Conservation (phyloP, 2,329 filamentous ascomycete species). For the Ustilaginoidea virens region DNA sequence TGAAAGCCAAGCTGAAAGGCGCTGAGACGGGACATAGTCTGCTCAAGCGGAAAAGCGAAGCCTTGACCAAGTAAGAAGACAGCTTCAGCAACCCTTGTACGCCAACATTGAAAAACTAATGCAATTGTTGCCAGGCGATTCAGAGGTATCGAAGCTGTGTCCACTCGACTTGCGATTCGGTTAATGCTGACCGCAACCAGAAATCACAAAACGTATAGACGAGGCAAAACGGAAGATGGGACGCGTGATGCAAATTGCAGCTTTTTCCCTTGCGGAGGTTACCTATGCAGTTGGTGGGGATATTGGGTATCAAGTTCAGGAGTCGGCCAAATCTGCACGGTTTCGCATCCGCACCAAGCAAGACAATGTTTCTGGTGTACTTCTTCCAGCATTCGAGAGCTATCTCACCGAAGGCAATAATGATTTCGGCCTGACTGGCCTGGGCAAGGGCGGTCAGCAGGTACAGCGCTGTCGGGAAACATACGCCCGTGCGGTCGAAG, state of each 20-base stretch:
- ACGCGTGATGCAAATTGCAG: slow-evolving; percentile 95
- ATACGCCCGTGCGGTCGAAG: slow-evolving; percentile 90
- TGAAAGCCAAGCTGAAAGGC: slow-evolving; percentile 97
- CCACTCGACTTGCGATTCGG: slow-evolving; percentile 3
- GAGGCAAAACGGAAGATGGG: slow-evolving; percentile 99
- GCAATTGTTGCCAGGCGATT: slow-evolving; percentile 3
- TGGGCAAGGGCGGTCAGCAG: slow-evolving; percentile 95
- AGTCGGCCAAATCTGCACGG: slow-evolving; percentile 81
- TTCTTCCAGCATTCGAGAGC: slow-evolving; percentile 86
- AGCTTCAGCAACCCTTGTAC: too few species aligned
- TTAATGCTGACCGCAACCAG: slow-evolving; percentile 25
- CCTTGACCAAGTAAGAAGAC: slow-evolving; percentile 70
- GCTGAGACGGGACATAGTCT: slow-evolving; percentile 84
- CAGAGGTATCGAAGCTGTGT: slow-evolving; percentile 3
- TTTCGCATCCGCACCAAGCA: slow-evolving; percentile 92
- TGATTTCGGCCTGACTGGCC: slow-evolving; percentile 87
- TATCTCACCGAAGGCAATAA: slow-evolving; percentile 79
- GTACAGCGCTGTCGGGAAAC: slow-evolving; percentile 91
- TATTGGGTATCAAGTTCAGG: slow-evolving; percentile 93
- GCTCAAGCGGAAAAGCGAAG: slow-evolving; percentile 95
- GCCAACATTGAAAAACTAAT: background rate
- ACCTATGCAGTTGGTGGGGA: slow-evolving; percentile 93
- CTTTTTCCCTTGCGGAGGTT: slow-evolving; percentile 93
- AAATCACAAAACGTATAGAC: slow-evolving; percentile 93
- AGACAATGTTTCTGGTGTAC: slow-evolving; percentile 95